Evolutionary conservation across 371 early-diverging fungal species (phyloP).

Genomic region (Fennellomyces sp.): DNA sequence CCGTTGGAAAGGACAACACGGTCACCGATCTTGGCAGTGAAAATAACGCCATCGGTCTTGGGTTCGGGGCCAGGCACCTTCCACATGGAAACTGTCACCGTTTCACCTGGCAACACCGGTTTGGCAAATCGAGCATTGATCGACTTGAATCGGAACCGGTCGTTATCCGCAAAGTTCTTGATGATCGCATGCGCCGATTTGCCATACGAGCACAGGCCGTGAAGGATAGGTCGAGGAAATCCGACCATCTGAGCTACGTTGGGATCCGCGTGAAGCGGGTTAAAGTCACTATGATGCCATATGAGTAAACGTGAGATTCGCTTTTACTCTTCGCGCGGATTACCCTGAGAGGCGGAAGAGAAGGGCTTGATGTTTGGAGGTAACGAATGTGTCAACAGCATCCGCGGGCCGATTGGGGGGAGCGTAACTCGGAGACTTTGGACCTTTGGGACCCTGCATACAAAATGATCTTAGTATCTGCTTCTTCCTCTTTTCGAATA

Average conservation of each 20-base stretch:
- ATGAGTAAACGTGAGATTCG: neutral
- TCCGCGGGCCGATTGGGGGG: slow-evolving; percentile 60
- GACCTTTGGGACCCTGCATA: slow-evolving; percentile 62
- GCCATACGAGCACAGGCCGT: slow-evolving; percentile 73
- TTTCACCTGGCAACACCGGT: slow-evolving; percentile 73
- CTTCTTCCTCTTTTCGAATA: neutral
- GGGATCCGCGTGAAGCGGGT: slow-evolving; percentile 70
- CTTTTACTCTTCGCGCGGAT: slow-evolving; percentile 5
- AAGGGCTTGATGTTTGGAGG: slow-evolving; percentile 59
- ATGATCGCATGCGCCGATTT: slow-evolving; percentile 59
- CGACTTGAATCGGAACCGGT: slow-evolving; percentile 55
- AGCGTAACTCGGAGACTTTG: slow-evolving; percentile 30
- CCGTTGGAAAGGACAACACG: slow-evolving; percentile 53
- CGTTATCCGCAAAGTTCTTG: slow-evolving; percentile 53
- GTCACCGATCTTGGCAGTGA: slow-evolving; percentile 55
- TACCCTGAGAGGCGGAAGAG: slow-evolving; percentile 69
- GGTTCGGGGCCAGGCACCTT: slow-evolving; percentile 42
- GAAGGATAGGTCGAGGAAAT: slow-evolving; percentile 67
- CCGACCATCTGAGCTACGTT: slow-evolving; percentile 62
- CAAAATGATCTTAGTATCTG: too few species aligned
- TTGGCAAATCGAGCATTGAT: slow-evolving; percentile 69
- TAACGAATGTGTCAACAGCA: slow-evolving; percentile 40
- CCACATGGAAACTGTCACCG: slow-evolving; percentile 68
- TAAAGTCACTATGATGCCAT: slow-evolving; percentile 53
- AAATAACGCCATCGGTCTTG: slow-evolving; percentile 49